A percentile compares a stretch with the other conserved stretches of the same genome.
These are phyloP conservation scores for Colletotrichum magnum DNA, from an alignment of 2,329 filamentous ascomycete species.

Conservation along the genomic window DNA sequence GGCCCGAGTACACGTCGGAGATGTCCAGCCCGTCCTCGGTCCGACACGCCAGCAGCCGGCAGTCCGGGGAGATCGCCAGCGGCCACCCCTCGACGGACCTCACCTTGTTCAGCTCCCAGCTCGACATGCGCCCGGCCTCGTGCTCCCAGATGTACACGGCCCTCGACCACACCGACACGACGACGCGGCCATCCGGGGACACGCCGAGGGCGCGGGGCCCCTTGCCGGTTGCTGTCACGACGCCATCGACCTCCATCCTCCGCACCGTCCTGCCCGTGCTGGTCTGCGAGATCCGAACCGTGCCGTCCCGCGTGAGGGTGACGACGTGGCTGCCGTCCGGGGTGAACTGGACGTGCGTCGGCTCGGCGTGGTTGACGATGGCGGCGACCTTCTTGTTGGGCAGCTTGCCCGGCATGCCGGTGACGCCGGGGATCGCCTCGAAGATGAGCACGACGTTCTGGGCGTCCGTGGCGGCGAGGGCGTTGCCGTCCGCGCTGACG, in stretches of 20 bases:
- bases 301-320: slow-evolving; percentile 55
- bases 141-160: slow-evolving; percentile 56
- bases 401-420: slow-evolving; percentile 13
- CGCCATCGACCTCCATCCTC: slow-evolving; percentile 52
- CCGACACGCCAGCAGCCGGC: slow-evolving; percentile 54
- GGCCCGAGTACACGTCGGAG: slow-evolving; percentile 53
- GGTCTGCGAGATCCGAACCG: slow-evolving; percentile 53
- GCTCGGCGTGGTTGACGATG: slow-evolving; percentile 53
- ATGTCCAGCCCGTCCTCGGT: slow-evolving; percentile 59
- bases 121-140: slow-evolving; percentile 49
- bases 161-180: slow-evolving; percentile 56
- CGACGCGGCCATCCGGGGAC: slow-evolving; percentile 49
- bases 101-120: slow-evolving; percentile 53
- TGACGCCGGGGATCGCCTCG: slow-evolving; percentile 10
- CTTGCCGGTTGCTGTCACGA: slow-evolving; percentile 33
- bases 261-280: slow-evolving; percentile 51
- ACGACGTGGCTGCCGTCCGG: slow-evolving; percentile 49
- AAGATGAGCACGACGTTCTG: slow-evolving; percentile 14
- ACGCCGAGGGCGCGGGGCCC: slow-evolving; percentile 53
- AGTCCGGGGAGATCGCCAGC: slow-evolving; percentile 55
- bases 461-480: slow-evolving; percentile 27
- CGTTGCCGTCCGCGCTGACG: slow-evolving; percentile 12
- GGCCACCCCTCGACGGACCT: slow-evolving; percentile 57
- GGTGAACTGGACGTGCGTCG: slow-evolving; percentile 56
- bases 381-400: slow-evolving; percentile 45